Base-by-base conservation (phyloP, 352 stramenopile species). In the Phytophthora palmivora region DNA sequence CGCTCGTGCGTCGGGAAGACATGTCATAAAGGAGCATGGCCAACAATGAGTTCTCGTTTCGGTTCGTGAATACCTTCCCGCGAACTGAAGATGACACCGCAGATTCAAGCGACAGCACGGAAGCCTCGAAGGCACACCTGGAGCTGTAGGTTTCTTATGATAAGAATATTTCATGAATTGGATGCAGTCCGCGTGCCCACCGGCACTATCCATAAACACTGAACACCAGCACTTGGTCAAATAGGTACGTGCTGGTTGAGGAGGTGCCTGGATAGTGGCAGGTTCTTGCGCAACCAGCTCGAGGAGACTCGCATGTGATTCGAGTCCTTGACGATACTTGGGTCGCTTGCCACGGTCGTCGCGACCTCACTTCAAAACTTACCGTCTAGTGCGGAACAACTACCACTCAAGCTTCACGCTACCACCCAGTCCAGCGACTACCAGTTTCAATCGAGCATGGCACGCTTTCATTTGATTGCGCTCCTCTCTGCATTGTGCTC, bases 381-480 rank as follows among this genome's bases (percentile, higher is more conserved):
- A 51, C 54, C 47, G 61, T 65, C 61, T 51, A 63, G 28, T 44
- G 36, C 59, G 37, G 59, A 68, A 58, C 59, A 50, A 70, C 61
- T 47, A 56, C 39, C 42, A n/a, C n/a, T 70, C 61, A 43, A 65
- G 61, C 60, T 50, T 33, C 52, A 26, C 47, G 60, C 53, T 69
- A 53, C 46, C 53, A 16, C n/a, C 38, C 39, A 65, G 41, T 60
- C 61, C 52, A 48, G n/a, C 15, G 61, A 70, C 61, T 70, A 65
- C 45, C 16, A 28, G 15, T 18, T 41, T 7, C 28, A 22, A 45
- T 15, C 30, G 22, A 54, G 6, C 8, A 70, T 70, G 61, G 45
- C 42, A 24, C 32, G 32, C 26, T 60, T 65, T 47, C 46, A 60
- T 45, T 18, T 49, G 14, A 28, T 65, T 34, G 46, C 28, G 10